Evolutionary conservation across 106 monocot genomes (phyloP).

Genomic region (Dioscorea alata): DNA sequence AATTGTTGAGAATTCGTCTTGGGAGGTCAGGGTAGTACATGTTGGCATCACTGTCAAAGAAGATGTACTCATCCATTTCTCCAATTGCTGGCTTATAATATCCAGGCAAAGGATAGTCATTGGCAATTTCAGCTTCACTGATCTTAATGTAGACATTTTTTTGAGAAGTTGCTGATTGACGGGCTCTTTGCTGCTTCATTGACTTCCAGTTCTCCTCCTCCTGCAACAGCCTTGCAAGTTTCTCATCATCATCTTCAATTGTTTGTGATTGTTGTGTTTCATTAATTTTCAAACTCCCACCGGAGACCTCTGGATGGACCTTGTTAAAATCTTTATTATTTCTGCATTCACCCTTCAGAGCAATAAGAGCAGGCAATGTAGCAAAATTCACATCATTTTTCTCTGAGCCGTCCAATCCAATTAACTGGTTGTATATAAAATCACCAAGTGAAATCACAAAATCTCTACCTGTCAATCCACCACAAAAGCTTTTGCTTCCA

Average conservation of each 20-base stretch:
- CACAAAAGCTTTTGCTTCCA: constrained; percentile 39
- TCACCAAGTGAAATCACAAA: constrained; percentile 87
- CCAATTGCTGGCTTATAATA: constrained; percentile 73
- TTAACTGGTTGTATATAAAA: constrained; percentile 83
- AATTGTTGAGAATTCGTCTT: constrained; percentile 72
- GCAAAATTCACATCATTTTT: constrained; percentile 43
- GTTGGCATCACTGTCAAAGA: constrained; percentile 58
- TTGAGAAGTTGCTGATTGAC: constrained; percentile 18
- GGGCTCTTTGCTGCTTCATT: constrained; percentile 41
- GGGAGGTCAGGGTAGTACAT: constrained; percentile 65
- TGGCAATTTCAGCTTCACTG: constrained; percentile 91
- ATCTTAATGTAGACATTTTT: constrained; percentile 90
- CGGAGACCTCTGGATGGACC: constrained; percentile 5
- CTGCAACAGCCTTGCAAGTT: constrained; percentile 79
- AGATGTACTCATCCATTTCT: constrained; percentile 93
- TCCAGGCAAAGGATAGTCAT: constrained; percentile 92
- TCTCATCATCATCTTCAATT: constrained; percentile 79
- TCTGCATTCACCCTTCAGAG: constrained; percentile 71
- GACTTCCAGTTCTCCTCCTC: constrained; percentile 90
- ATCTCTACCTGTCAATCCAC: constrained; percentile 53
- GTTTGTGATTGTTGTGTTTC: constrained; percentile 25
- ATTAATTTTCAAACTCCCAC: constrained; percentile 60
- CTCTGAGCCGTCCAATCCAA: constrained; percentile 64
- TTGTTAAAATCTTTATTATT: constrained; percentile 23
- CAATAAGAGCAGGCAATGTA: constrained; percentile 57